These are phyloP conservation scores for Alternaria angustiovoidea DNA, from an alignment of 2,329 filamentous ascomycete genomes.

Conservation along the genomic window DNA sequence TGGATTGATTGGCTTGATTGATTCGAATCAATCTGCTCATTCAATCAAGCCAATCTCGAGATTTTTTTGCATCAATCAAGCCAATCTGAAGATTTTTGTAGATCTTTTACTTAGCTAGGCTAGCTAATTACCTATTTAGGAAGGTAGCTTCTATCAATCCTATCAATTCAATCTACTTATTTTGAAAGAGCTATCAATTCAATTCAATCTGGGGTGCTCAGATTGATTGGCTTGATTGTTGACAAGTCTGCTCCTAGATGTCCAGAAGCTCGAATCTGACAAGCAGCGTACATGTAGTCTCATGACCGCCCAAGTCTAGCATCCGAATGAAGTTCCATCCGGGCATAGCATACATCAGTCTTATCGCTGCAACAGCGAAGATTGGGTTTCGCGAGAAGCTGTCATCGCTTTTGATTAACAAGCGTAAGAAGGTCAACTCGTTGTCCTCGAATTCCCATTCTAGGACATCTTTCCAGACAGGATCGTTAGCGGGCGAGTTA, in stretches of 20 bases:
- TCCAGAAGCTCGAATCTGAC: slow-evolving; percentile 65
- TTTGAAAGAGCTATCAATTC: too few relatives aligned
- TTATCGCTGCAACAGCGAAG: slow-evolving; percentile 67
- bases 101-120: too few relatives aligned
- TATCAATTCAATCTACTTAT: too few relatives aligned
- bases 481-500: slow-evolving; percentile 68
- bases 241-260: slow-evolving; percentile 18
- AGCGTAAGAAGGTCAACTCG: slow-evolving; percentile 69
- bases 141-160: too few relatives aligned
- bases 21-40: too few relatives aligned
- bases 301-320: slow-evolving; percentile 69
- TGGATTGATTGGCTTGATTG: too few relatives aligned
- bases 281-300: slow-evolving; percentile 69
- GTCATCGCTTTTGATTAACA: slow-evolving; percentile 73
- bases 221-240: too few relatives aligned
- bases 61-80: too few relatives aligned
- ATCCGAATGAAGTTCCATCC: slow-evolving; percentile 72
- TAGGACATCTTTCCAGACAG: slow-evolving; percentile 70
- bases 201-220: too few relatives aligned
- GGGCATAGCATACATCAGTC: slow-evolving; percentile 63
- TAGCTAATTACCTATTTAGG: too few relatives aligned
- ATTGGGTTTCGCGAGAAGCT: slow-evolving; percentile 69
- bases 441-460: slow-evolving; percentile 75
- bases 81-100: too few relatives aligned
- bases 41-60: too few relatives aligned